A percentile compares a stretch with the other conserved stretches of the same genome.
phyloP scores from a whole-genome alignment of 257 asterid species.

The Salvia miltiorrhiza region DNA sequence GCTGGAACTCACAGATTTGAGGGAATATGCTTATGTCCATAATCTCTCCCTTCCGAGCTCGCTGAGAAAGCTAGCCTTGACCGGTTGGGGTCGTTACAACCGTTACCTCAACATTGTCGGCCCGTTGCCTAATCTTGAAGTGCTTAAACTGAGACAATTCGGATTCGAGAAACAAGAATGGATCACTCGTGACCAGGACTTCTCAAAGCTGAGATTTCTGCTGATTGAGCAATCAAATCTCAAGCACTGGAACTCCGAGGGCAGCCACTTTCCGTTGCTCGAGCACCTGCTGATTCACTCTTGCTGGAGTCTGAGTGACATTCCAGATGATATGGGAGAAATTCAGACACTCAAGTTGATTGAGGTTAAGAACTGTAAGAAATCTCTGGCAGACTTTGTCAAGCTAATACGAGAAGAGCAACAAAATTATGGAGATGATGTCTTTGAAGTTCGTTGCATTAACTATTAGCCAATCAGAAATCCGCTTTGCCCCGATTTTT shows the following conservation, averaged over 20 bases:
- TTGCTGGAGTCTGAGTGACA: background rate
- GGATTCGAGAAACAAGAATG: background rate
- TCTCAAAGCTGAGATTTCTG: too few species aligned
- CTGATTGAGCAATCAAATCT: too few species aligned
- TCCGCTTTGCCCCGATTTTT: too few species aligned
- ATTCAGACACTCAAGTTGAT: background rate
- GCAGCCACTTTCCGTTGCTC: too few species aligned
- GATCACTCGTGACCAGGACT: background rate
- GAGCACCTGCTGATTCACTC: background rate
- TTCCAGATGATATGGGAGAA: background rate
- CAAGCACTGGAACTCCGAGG: too few species aligned
- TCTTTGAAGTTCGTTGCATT: background rate
- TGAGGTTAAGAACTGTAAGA: background rate
- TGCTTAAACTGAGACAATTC: background rate
- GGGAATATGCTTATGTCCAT: too few species aligned
- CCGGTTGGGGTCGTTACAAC: background rate
- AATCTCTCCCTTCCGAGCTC: background rate
- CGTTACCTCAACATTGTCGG: slow-evolving; percentile 1
- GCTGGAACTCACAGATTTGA: background rate
- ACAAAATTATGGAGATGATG: background rate
- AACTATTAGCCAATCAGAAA: too few species aligned
- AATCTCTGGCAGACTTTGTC: background rate
- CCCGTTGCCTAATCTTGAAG: slow-evolving; percentile 20
- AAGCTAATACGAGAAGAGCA: too few species aligned
- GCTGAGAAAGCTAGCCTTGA: slow-evolving; percentile 8